Base-by-base conservation (phyloP, 2,329 filamentous ascomycete genomes). In the Grosmannia clavigera region DNA sequence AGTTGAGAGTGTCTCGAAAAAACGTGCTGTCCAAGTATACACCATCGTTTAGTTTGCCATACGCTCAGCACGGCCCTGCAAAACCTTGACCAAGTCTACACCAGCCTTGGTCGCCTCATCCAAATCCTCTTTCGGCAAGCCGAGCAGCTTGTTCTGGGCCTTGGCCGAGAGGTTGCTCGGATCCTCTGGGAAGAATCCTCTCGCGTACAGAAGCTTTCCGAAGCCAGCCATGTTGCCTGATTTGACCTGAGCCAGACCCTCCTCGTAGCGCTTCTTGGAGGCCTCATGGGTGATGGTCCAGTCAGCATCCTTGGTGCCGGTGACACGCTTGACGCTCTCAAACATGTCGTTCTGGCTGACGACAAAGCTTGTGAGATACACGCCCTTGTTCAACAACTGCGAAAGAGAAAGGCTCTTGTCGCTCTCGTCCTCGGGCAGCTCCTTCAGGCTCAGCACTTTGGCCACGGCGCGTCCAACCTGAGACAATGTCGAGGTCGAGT, bases 281-380 rank as follows among this genome's bases (percentile, higher is more conserved):
- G 68, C 66, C 68, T 82, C 76, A 6, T 76, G 69, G 2, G 67
- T 72, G 55, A 87, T 75, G 2, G 67, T 75, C 85, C 85, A 88
- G 64, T 87, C 83, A 0, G 67, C 68, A 52, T 83, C 78, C 1
- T 70, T 77, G 0, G 78, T 81, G 0, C 77, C 77, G 0, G 79
- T 79, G 3, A 83, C 83, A 0, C 78, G 76, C 65, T 83, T 76
- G 9, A 84, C 71, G 25, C 77, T 78, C 52, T 79, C 77, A 60
- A 88, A 75, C 74, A 88, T 86, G 6, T 87, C 84, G 25, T 75
- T 75, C 68, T 88, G 85, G 61, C 70, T 81, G 61, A 83, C 64
- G 5, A 71, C 68, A 72, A 86, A 87, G 61, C 79, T 82, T 10
- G 74, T 75, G 12, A 84, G 63, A 64, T 78, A 82, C 2, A 85